A percentile compares a stretch with the other conserved stretches of the same genome.
Conservation (phyloP, 1,284 basidiomycete genomes). For the Cryptococcus maquisensis region DNA sequence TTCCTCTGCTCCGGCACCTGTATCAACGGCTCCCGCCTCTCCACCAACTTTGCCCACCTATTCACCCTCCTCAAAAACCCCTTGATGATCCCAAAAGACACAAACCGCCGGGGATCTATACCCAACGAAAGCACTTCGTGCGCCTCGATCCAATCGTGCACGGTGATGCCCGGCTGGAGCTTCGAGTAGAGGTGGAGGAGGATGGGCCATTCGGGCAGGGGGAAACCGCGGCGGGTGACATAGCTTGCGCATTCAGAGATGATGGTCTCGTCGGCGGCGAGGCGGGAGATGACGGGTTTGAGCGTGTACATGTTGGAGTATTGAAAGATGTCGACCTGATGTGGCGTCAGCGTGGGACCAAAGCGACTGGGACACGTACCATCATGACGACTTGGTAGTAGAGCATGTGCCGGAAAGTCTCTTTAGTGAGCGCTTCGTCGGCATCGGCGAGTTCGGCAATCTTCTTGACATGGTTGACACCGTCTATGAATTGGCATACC, state of each 20-base stretch:
- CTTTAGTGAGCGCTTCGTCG: slow-evolving; percentile 74
- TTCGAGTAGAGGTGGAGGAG: slow-evolving; percentile 80
- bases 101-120: slow-evolving; percentile 87
- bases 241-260: slow-evolving; percentile 84
- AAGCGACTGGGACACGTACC: slow-evolving; percentile 16
- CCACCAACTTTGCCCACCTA: slow-evolving; percentile 69
- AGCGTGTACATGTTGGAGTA: slow-evolving; percentile 97
- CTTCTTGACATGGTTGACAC: slow-evolving; percentile 81
- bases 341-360: background rate
- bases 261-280: slow-evolving; percentile 76
- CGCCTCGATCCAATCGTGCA: slow-evolving; percentile 84
- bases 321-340: slow-evolving; percentile 86
- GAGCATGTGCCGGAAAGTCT: slow-evolving; percentile 89
- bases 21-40: slow-evolving; percentile 24
- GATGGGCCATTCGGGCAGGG: slow-evolving; percentile 66
- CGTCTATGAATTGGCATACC: slow-evolving; percentile 78
- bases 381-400: slow-evolving; percentile 96
- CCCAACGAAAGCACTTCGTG: slow-evolving; percentile 67
- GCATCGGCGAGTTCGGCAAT: slow-evolving; percentile 92
- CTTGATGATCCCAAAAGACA: slow-evolving; percentile 99
- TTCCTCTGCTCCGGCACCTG: slow-evolving; percentile 6
- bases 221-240: slow-evolving; percentile 65
- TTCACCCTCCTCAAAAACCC: slow-evolving; percentile 90
- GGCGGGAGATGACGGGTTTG: slow-evolving; percentile 74
- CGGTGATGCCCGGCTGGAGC: slow-evolving; percentile 75